Evolutionary conservation across 1,284 basidiomycete species (phyloP).

Genomic region (Takashimella tepidaria): DNA sequence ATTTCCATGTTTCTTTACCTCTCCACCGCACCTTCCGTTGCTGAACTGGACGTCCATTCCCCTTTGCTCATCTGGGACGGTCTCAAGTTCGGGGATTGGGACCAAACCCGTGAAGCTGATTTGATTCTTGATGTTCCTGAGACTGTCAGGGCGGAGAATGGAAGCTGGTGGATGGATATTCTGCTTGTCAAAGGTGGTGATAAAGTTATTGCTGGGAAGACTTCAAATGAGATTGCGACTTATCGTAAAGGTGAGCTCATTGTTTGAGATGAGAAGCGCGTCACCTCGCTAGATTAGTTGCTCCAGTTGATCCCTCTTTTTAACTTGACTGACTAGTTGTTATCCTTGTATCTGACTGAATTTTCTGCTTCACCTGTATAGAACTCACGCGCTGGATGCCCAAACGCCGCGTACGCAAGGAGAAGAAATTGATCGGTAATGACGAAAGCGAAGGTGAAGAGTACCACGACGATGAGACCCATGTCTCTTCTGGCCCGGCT

Average conservation of each 20-base stretch:
- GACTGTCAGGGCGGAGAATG: constrained; percentile 66
- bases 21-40: constrained; percentile 46
- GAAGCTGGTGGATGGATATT: constrained; percentile 73
- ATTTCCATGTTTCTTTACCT: constrained; percentile 66
- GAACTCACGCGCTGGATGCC: constrained; percentile 79
- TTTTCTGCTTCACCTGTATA: constrained; percentile 41
- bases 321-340: no score
- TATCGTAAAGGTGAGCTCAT: constrained; percentile 75
- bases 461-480: constrained; percentile 18
- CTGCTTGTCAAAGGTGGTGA: constrained; percentile 62
- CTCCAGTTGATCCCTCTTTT: no score
- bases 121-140: constrained; percentile 69
- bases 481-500: constrained; percentile 13
- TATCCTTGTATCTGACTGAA: background rate
- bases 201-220: constrained; percentile 57
- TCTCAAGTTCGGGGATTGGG: constrained; percentile 76
- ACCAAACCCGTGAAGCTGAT: constrained; percentile 60
- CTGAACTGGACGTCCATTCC: constrained; percentile 50
- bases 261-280: constrained; percentile 17
- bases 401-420: constrained; percentile 66
- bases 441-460: constrained; percentile 50
- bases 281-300: no score
- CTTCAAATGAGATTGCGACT: constrained; percentile 62
- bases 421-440: constrained; percentile 69
- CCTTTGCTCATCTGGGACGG: constrained; percentile 60